Evolutionary conservation across 2,329 filamentous ascomycete genomes (phyloP).

Genomic region (Venturia effusa): DNA sequence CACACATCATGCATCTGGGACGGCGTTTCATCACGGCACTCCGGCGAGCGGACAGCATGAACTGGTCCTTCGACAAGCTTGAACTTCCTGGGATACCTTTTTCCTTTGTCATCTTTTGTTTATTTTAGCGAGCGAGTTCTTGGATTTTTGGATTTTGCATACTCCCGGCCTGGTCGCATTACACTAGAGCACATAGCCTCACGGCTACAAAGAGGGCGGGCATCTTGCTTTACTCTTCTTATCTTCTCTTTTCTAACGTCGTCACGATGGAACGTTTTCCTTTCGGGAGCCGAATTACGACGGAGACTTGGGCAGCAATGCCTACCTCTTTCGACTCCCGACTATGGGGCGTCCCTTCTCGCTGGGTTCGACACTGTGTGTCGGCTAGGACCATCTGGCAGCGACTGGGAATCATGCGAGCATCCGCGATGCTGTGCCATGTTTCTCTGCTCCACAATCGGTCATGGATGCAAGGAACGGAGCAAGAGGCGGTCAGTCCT

Average conservation of each 20-base stretch:
- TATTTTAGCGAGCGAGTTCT: slow-evolving; percentile 33
- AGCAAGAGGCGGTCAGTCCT: slow-evolving; percentile 5
- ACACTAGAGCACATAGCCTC: slow-evolving; percentile 28
- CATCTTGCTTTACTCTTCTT: slow-evolving; percentile 22
- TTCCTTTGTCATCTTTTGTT: slow-evolving; percentile 30
- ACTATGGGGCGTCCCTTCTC: background rate
- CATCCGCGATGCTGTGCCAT: slow-evolving; percentile 9
- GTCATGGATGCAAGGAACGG: background rate
- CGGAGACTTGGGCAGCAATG: slow-evolving; percentile 5
- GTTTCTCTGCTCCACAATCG: slow-evolving; percentile 2
- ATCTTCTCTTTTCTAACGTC: slow-evolving; percentile 27
- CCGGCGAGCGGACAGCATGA: background rate
- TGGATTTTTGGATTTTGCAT: slow-evolving; percentile 33
- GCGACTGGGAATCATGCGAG: background rate
- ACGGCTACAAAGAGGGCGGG: slow-evolving; percentile 30
- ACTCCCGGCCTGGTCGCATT: slow-evolving; percentile 23
- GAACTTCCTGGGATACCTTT: slow-evolving; percentile 29
- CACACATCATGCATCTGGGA: slow-evolving; percentile 34
- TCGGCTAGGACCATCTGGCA: slow-evolving; percentile 5
- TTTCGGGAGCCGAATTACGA: slow-evolving; percentile 9
- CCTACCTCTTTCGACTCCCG: slow-evolving; percentile 4
- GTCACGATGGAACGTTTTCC: slow-evolving; percentile 21
- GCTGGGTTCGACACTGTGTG: background rate
- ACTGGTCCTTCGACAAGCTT: slow-evolving; percentile 15
- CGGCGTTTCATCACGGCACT: slow-evolving; percentile 35